A percentile compares a stretch with the other conserved stretches of the same genome.
phyloP scores from a whole-genome alignment of 2,329 filamentous ascomycete species.

The Penicillium sp. region DNA sequence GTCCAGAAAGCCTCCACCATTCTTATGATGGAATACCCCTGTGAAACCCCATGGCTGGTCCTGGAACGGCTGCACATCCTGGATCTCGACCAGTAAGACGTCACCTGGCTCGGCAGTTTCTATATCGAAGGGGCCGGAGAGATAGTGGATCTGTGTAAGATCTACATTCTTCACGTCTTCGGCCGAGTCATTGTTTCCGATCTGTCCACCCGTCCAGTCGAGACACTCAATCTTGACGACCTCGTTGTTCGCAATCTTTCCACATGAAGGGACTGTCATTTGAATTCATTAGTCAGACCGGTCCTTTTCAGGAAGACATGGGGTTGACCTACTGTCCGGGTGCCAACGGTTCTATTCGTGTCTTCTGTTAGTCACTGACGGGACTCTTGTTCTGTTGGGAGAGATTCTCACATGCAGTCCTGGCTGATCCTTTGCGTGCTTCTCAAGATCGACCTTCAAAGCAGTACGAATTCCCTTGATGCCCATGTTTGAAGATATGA shows the following conservation, averaged over 20 bases:
- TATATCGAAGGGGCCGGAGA: constrained; percentile 87
- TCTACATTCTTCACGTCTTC: constrained; percentile 86
- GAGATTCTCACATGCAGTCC: constrained; percentile 67
- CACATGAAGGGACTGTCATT: constrained; percentile 69
- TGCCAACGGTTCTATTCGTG: constrained; percentile 83
- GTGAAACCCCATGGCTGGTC: constrained; percentile 90
- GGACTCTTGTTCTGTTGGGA: background rate
- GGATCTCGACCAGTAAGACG: constrained; percentile 83
- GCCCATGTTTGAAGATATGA: constrained; percentile 34
- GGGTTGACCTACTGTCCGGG: constrained; percentile 70
- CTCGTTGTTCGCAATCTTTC: constrained; percentile 77
- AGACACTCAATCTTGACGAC: constrained; percentile 93
- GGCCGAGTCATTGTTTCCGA: constrained; percentile 86
- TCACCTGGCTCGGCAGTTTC: constrained; percentile 84
- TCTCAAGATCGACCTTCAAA: constrained; percentile 73
- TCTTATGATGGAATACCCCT: constrained; percentile 76
- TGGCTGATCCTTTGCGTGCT: constrained; percentile 70
- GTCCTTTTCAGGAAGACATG: no score
- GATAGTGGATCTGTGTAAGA: constrained; percentile 81
- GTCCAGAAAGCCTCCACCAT: constrained; percentile 87
- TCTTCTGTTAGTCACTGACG: background rate
- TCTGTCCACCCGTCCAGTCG: constrained; percentile 80
- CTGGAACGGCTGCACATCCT: constrained; percentile 87
- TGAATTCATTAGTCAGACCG: background rate
- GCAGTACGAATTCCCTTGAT: constrained; percentile 65